These are phyloP conservation scores for Mortierella sp. DNA, from an alignment of 371 early-diverging fungal species.

Conservation along the genomic window DNA sequence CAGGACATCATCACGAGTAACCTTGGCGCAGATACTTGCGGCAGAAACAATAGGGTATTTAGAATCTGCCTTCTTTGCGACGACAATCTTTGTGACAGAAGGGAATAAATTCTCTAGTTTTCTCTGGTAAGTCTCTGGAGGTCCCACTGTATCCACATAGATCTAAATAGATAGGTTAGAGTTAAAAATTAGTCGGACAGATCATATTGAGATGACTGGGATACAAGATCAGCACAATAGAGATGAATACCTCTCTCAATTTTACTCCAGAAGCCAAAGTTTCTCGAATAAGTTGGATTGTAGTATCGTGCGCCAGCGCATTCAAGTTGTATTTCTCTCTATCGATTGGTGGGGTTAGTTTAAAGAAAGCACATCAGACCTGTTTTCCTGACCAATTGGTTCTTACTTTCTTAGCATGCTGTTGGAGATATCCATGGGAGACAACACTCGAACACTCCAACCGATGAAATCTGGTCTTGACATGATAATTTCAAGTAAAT, in stretches of 20 bases:
- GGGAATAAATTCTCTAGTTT: constrained; percentile 85
- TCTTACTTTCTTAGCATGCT: constrained; percentile 83
- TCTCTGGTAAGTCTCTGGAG: constrained; percentile 84
- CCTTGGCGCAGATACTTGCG: constrained; percentile 99
- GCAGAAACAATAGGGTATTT: constrained; percentile 98
- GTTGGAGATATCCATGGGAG: constrained; percentile 91
- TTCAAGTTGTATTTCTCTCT: constrained; percentile 95
- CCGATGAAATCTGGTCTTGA: constrained; percentile 78
- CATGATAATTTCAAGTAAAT: constrained; percentile 75
- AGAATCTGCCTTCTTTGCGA: constrained; percentile 98
- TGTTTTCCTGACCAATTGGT: background rate
- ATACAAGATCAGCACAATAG: background rate
- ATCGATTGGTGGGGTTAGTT: background rate
- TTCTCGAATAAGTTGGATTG: constrained; percentile 83
- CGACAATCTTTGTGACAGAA: constrained; percentile 75
- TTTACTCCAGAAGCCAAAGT: constrained; percentile 75
- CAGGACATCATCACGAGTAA: constrained; percentile 91
- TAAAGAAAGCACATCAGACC: background rate
- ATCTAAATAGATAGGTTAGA: constrained; percentile 65
- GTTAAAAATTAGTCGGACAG: background rate
- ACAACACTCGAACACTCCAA: constrained; percentile 86
- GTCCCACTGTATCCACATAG: constrained; percentile 99
- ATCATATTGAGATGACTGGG: background rate
- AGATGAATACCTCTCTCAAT: constrained; percentile 74
- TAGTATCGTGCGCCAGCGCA: constrained; percentile 94